Percentiles rank a stretch among this genome's conserved stretches.
Evolutionary conservation across 495 filamentous ascomycete genomes (phyloP).

Genomic region (Penicillium diatomitis): DNA sequence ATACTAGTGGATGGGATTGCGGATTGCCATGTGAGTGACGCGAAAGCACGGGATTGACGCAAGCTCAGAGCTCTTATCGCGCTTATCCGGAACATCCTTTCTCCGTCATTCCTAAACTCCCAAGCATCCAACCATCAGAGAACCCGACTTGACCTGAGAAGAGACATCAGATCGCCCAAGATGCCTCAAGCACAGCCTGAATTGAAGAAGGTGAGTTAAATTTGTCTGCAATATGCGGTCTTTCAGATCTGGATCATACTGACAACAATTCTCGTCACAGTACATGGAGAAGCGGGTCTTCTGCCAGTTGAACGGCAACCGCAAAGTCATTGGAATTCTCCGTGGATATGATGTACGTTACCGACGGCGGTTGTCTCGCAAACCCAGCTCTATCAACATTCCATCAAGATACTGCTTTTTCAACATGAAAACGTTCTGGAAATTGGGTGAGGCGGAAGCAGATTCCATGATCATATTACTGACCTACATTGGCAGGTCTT

Average conservation of each 20-base stretch:
- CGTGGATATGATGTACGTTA: slow-evolving; percentile 85
- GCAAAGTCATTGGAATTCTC: slow-evolving; percentile 91
- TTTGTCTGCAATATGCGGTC: background rate
- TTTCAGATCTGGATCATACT: background rate
- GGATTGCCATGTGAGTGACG: too few relatives aligned
- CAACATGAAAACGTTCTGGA: too few relatives aligned
- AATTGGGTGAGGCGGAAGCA: too few relatives aligned
- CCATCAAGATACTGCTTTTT: too few relatives aligned
- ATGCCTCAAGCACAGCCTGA: slow-evolving; percentile 99
- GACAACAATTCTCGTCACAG: slow-evolving; percentile 38
- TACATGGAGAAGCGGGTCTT: slow-evolving; percentile 99
- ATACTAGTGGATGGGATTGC: too few relatives aligned
- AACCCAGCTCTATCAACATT: too few relatives aligned
- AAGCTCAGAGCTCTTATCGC: slow-evolving; percentile 20
- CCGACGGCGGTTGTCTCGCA: too few relatives aligned
- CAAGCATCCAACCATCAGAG: slow-evolving; percentile 11
- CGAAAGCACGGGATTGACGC: background rate
- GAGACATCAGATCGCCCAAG: slow-evolving; percentile 30
- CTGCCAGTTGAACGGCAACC: slow-evolving; percentile 93
- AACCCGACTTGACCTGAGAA: slow-evolving; percentile 8
- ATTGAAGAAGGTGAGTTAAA: slow-evolving; percentile 75
- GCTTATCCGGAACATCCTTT: slow-evolving; percentile 25
- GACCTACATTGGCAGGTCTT: slow-evolving; percentile 58
- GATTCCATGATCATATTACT: too few relatives aligned
- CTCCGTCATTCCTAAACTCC: slow-evolving; percentile 21